Base-by-base conservation (phyloP, 306 rosid genomes). In the Sesbania bispinosa region DNA sequence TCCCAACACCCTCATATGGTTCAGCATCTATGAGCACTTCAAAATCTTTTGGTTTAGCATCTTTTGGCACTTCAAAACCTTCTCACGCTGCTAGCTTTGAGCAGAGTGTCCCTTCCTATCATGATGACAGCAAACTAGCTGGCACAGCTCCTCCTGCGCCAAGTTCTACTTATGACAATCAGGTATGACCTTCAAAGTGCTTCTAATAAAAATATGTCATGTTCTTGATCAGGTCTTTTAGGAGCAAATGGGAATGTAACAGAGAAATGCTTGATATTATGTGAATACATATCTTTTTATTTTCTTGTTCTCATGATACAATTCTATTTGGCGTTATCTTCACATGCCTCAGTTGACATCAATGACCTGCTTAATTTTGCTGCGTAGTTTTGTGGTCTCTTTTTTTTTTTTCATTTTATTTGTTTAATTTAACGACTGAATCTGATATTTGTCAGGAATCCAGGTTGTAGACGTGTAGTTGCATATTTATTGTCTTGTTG, bases 1-100 rank as follows among this genome's bases (percentile, higher is more conserved):
- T 94, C 33, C 97, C 97, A 30, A 88, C 91, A 19, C 99, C 96
- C 15, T 10, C 66, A 33, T 57, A 63, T 58, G 89, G 87, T 68
- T 73, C 89, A 16, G 66, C 90, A 27, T 88, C 92, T 66, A 64
- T 69, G 18, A 63, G 80, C 62, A 30, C 75, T 57, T 81, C 88
- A 21, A 87, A 82, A 67, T 84, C 89, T 50, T 58, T 45, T 53
- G 87, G 86, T 64, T 79, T 87, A n/a, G 62, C 93, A 50, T 88
- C 93, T 65, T 78, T 79, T 38, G 73, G 79, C 45, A 14, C 75
- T 51, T 79, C 88, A 24, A 86, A 80, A 66, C 85, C 93, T 55
- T 80, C 86, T 29, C 79, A 4, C 43, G 29, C 79, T 54, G 26
- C 82, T 20, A 82, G 85, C 53, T 86, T 54, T 67, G 80, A 71